Evolutionary conservation across 1,139 yeast genomes (phyloP), one percentile per base, ranked within the genome.

Genomic region (Sugiyamaella castrensis): DNA sequence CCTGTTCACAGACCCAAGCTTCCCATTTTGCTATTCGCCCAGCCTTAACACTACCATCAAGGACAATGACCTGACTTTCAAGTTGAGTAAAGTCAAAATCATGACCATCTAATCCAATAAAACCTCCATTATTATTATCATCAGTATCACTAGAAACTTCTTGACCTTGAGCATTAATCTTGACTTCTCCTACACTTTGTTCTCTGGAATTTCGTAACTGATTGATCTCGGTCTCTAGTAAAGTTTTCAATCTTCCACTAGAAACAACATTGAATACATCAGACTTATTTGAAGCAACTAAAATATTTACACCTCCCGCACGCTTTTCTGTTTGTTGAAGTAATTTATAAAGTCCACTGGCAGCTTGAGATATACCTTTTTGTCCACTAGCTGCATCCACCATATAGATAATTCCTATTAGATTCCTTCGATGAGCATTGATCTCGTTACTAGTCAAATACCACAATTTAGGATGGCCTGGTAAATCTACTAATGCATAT

Each of bases 181-280:
- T 66, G 40, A 79, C 77, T 47, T 71, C 70, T 15, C 69, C 48
- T 74, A 66, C 50, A 67, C 72, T 57, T 65, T 71, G 59, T 69
- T 68, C 60, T 67, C 75, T 33, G 61, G 74, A 69, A 59, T 61
- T 70, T 52, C 86, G 75, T 50, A 82, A 71, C 48, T 73, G 75
- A 45, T 79, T 76, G 57, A 91, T 76, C 63, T 87, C 95, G 6
- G 64, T 54, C 61, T 86, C 92, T 50, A 91, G 66, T 38, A 80
- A 65, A 24, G 71, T 71, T 57, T 72, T 75, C 47, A 91, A 75
- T 60, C 84, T 81, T 47, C 68, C 63, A 8, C 82, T 74, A 15
- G 94, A 92, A 55, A 87, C 77, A 13, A 95, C 80, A 57, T 87
- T 87, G 70, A 92, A 92, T 43, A 83, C 76, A 61, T 92, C 98